Evolutionary conservation across 1,284 basidiomycete genomes (phyloP).

Genomic region (Ceratobasidium sp.): DNA sequence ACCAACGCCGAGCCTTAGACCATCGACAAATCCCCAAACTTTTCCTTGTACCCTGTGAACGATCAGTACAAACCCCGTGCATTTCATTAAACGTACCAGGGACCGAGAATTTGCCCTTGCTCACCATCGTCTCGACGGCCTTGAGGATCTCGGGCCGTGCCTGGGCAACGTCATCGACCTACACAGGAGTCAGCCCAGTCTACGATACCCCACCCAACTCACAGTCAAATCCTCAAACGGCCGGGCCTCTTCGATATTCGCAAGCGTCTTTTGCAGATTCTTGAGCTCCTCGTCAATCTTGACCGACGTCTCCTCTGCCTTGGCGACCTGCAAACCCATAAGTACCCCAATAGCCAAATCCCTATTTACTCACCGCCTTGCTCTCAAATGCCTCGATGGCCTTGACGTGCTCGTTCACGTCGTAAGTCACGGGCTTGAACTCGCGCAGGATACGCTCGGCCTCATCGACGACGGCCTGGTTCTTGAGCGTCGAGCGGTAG

Average conservation of each 20-base stretch:
- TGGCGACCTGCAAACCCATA: constrained; percentile 68
- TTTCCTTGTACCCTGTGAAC: constrained; percentile 81
- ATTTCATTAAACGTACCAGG: constrained; percentile 64
- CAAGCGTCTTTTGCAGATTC: constrained; percentile 91
- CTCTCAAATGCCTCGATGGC: constrained; percentile 97
- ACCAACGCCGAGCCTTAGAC: constrained; percentile 63
- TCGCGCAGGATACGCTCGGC: constrained; percentile 88
- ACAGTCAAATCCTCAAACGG: constrained; percentile 98
- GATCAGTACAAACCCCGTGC: constrained; percentile 28
- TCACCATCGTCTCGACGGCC: constrained; percentile 95
- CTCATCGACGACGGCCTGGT: constrained; percentile 90
- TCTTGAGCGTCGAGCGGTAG: constrained; percentile 92
- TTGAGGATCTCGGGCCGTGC: constrained; percentile 93
- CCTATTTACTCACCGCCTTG: constrained; percentile 81
- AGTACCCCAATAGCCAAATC: background rate
- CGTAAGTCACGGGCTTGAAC: constrained; percentile 98
- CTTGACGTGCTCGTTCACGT: constrained; percentile 89
- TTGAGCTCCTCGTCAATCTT: constrained; percentile 94
- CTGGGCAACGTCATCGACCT: constrained; percentile 89
- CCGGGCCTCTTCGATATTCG: constrained; percentile 97
- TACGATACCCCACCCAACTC: constrained; percentile 45
- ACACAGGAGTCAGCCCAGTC: constrained; percentile 14
- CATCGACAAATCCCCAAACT: constrained; percentile 89
- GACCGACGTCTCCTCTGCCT: constrained; percentile 87
- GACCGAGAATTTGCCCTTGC: constrained; percentile 99